These are phyloP conservation scores for Lithohypha guttulata DNA, from an alignment of 2,329 filamentous ascomycete species.

Conservation along the genomic window DNA sequence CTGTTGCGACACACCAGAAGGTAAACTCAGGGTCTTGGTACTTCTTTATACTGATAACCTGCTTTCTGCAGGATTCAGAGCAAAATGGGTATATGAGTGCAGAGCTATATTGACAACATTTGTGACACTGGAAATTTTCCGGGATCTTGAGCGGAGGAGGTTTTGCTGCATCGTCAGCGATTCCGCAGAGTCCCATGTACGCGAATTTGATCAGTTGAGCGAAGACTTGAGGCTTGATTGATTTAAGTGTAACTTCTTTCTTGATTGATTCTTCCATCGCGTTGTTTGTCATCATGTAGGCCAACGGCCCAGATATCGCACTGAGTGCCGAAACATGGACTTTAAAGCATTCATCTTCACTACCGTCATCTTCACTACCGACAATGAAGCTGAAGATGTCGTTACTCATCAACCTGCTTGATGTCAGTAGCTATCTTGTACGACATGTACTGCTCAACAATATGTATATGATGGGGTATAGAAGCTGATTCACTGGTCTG, in stretches of 20 bases:
- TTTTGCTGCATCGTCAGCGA: too few species aligned
- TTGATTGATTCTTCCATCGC: conserved; percentile 5
- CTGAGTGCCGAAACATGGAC: conserved; percentile 2
- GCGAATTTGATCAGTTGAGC: neutral
- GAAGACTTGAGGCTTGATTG: conserved; percentile 2
- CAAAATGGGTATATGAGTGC: too few species aligned
- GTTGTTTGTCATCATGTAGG: conserved; percentile 2
- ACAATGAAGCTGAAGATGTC: conserved; percentile 4
- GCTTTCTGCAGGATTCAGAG: too few species aligned
- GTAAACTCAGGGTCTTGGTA: too few species aligned
- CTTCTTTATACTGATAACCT: too few species aligned
- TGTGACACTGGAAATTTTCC: too few species aligned
- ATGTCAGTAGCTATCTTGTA: neutral
- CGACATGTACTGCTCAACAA: neutral
- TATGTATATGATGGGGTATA: conserved; percentile 33
- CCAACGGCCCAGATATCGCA: neutral
- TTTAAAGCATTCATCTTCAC: neutral
- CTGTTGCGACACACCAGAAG: too few species aligned
- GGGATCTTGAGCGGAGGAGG: too few species aligned
- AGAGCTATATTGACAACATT: too few species aligned
- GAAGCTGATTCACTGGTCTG: neutral
- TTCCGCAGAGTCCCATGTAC: conserved; percentile 3
- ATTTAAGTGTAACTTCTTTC: neutral
- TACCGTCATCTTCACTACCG: too few species aligned
- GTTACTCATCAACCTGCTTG: neutral